Evolutionary conservation across 2,329 filamentous ascomycete genomes (phyloP), one percentile per base, ranked within the genome.

Genomic region (Monosporascus ibericus): DNA sequence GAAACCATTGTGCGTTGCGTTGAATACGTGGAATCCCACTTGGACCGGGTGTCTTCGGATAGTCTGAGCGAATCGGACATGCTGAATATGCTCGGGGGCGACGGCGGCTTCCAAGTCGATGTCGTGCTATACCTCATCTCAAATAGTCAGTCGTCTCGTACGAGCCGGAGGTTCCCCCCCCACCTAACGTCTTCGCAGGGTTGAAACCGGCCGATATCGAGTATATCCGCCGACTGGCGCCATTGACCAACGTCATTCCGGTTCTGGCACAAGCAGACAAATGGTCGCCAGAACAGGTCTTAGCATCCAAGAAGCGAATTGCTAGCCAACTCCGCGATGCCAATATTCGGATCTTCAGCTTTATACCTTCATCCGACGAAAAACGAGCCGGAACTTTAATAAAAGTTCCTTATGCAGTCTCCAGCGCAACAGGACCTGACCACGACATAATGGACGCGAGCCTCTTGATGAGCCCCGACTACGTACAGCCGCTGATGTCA

Each of bases 361-460:
- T 94, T 58, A 76, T 77, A 17, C 70, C 73, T 24, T 62, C 63
- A 17, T 64, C 69, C 30, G 49, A 53, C 3, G 52, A 55, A 44
- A 61, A 65, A 38, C 56, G 66, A 48, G 44, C 50, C 57, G 54
- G 42, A 57, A 44, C 51, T 11, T 44, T 55, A n/a, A 62, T 69
- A 1, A 66, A 68, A 14, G 73, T 73, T 53, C 82, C 86, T 3
- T 95, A 89, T 64, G 84, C 89, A 1, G 79, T 96, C 20, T 96
- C 92, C 1, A 94, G 88, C 20, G 81, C 81, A 14, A 76, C 81
- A 24, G 82, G 80, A 1, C 80, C 81, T 22, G 90, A 96, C 62
- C 74, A 84, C 55, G 90, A 96, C 39, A 84, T 80, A 44, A 95
- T 97, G 86, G 92, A 97, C 67, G 92, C 92, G 18, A 96, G 90